These are phyloP conservation scores for Phytophthora sp. DNA, from an alignment of 352 stramenopile genomes.

Conservation along the genomic window DNA sequence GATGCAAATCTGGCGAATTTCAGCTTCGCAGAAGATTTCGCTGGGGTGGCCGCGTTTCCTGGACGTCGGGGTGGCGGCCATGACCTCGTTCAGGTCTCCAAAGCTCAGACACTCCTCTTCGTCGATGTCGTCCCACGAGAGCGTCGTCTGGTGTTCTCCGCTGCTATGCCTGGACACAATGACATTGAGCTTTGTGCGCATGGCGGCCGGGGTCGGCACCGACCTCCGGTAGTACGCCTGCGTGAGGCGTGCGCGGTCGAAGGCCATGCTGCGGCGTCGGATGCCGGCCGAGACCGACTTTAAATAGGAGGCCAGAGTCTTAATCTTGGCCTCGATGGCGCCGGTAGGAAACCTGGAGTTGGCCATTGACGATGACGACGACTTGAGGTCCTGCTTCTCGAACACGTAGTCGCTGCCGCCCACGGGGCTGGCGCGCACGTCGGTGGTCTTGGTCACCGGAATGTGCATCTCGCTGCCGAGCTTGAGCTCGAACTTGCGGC, in stretches of 20 bases:
- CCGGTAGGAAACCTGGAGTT: slow-evolving; percentile 9
- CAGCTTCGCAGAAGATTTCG: slow-evolving; percentile 53
- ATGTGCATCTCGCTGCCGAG: slow-evolving; percentile 37
- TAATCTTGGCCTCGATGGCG: slow-evolving; percentile 47
- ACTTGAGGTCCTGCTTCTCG: slow-evolving; percentile 30
- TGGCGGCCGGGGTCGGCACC: slow-evolving; percentile 36
- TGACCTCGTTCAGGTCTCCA: slow-evolving; percentile 48
- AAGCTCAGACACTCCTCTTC: slow-evolving; percentile 38
- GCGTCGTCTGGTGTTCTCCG: slow-evolving; percentile 45
- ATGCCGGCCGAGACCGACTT: slow-evolving; percentile 49
- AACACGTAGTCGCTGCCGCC: slow-evolving; percentile 28
- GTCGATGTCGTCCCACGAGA: slow-evolving; percentile 55
- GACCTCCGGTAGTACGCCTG: slow-evolving; percentile 55
- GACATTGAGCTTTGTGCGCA: slow-evolving; percentile 52
- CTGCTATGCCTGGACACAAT: slow-evolving; percentile 52
- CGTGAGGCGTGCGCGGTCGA: slow-evolving; percentile 44
- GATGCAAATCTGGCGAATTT: slow-evolving; percentile 59
- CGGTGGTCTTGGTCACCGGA: slow-evolving; percentile 29
- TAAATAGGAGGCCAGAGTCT: slow-evolving; percentile 51
- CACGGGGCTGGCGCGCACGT: slow-evolving; percentile 31
- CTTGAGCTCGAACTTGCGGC: slow-evolving; percentile 49
- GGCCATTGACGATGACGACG: slow-evolving; percentile 9
- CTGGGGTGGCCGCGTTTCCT: slow-evolving; percentile 53
- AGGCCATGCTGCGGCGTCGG: slow-evolving; percentile 36
- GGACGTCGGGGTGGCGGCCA: slow-evolving; percentile 45